Conservation (phyloP, 1,284 basidiomycete genomes). For the Lentinus polychrous region DNA sequence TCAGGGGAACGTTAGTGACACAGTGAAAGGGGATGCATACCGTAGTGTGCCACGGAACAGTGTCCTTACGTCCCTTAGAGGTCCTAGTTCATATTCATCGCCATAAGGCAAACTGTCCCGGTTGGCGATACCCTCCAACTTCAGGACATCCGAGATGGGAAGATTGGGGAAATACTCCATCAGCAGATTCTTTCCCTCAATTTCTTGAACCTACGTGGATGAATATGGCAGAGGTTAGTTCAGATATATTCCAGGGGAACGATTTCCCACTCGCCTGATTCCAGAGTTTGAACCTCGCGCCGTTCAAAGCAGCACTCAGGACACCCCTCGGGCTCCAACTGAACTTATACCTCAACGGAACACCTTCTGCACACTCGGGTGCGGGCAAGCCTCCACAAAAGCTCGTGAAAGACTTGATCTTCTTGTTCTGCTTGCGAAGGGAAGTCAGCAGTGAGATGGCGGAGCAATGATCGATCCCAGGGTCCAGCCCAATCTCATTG, state of each 20-base stretch:
- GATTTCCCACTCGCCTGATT: conserved; percentile 37
- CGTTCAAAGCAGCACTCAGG: conserved; percentile 75
- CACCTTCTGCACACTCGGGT: conserved; percentile 54
- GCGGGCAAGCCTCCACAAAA: conserved; percentile 94
- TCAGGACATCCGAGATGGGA: conserved; percentile 61
- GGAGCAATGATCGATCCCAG: conserved; percentile 93
- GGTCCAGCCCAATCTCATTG: conserved; percentile 93
- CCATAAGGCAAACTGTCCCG: conserved; percentile 80
- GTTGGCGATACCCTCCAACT: conserved; percentile 86
- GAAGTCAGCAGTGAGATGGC: conserved; percentile 72
- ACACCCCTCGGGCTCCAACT: conserved; percentile 93
- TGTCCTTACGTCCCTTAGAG: conserved; percentile 47
- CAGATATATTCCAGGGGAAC: background rate
- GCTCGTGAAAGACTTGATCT: conserved; percentile 76
- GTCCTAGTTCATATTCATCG: conserved; percentile 61
- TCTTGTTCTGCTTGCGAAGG: conserved; percentile 52
- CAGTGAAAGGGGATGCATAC: conserved; percentile 27
- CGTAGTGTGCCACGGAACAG: conserved; percentile 84
- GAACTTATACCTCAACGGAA: conserved; percentile 87
- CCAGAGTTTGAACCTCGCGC: conserved; percentile 64
- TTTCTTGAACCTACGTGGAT: conserved; percentile 35
- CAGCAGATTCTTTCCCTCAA: conserved; percentile 54
- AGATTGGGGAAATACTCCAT: conserved; percentile 56
- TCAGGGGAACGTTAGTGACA: background rate
- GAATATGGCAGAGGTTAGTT: conserved; percentile 4